A percentile compares a stretch with the other conserved stretches of the same genome.
phyloP scores from a whole-genome alignment of 768 basidiomycete genomes.

The Serendipita sp. region DNA sequence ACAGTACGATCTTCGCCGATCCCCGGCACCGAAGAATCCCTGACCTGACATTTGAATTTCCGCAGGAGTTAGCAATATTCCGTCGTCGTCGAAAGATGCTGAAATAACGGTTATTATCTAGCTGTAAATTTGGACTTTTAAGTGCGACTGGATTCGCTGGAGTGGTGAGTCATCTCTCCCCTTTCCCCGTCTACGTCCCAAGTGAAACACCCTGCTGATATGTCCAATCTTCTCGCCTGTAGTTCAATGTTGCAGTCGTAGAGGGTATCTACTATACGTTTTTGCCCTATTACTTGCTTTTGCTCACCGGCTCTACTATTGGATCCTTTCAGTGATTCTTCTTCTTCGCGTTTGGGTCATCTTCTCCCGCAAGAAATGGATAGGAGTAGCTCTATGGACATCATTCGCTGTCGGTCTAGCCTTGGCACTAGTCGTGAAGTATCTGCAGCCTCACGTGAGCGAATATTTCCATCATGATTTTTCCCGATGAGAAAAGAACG shows the following conservation, averaged over 20 bases:
- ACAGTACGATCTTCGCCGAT: neutral
- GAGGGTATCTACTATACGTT: neutral
- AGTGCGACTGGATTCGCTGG: constrained; percentile 1
- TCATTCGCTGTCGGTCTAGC: neutral
- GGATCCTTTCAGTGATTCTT: neutral
- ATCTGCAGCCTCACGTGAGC: neutral
- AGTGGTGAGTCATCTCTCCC: neutral
- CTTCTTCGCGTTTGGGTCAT: constrained; percentile 1
- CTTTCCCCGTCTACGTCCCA: neutral
- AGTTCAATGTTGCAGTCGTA: constrained; percentile 5
- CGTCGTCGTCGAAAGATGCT: too few relatives aligned
- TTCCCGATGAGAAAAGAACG: too few relatives aligned
- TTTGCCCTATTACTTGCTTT: too few relatives aligned
- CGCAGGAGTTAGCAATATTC: too few relatives aligned
- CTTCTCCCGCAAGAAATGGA: neutral
- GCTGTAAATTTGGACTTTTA: neutral
- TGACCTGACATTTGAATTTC: too few relatives aligned
- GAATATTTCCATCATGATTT: too few relatives aligned
- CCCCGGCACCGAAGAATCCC: too few relatives aligned
- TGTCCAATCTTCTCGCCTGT: neutral
- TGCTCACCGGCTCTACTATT: neutral
- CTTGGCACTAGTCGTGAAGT: neutral
- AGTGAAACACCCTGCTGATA: neutral
- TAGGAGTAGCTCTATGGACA: neutral
- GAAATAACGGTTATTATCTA: neutral